Base-by-base conservation (phyloP, 169 alveolate genomes). In the Sarcocystis neurona region DNA sequence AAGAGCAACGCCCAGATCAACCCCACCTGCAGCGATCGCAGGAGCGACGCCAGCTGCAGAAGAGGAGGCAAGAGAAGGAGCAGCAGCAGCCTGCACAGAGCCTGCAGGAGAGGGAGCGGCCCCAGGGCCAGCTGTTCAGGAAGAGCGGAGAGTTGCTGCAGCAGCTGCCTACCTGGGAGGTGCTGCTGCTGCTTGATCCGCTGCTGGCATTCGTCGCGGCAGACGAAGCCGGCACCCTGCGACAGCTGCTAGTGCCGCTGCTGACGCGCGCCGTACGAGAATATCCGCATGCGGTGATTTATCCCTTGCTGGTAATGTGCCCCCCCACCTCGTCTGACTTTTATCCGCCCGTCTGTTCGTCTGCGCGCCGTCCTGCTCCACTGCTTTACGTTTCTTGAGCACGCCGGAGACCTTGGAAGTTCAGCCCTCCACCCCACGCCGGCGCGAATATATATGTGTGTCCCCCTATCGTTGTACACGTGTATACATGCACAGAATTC, bases 221-320 rank as follows among this genome's bases (percentile, higher is more conserved):
- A 2, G 82, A 72, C 82, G 5, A 12, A 32, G 4, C 15, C 32
- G 82, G 82, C 53, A 27, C 3, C 1, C 27, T 72, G 39, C 18
- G 82, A 15, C 27, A 27, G n/a, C 46, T 27, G 10, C 56, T 72
- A 20, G 15, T 37, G 20, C 82, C 82, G 34, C 30, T 72, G 39
- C 58, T 72, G 32, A 1, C 2, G 34, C 39, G 32, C 37, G 56
- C 82, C 23, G 58, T 39, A 27, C 12, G 53, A n/a, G 58, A 2
- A 27, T 72, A 39, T 37, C 82, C 82, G 2, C 82, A 72, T 5
- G 23, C 82, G 48, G 41, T 72, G 12, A 30, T 39, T 5, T 72
- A 72, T 32, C 82, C 82, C n/a, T 27, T 72, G 58, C 34, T 32
- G 53, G 82, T 72, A 72, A 43, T 48, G n/a, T n/a, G n/a, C n/a